Percentiles rank a stretch among this genome's conserved stretches.
Evolutionary conservation across 352 stramenopile species (phyloP).

Genomic region (Globisporangium recalcitrans): DNA sequence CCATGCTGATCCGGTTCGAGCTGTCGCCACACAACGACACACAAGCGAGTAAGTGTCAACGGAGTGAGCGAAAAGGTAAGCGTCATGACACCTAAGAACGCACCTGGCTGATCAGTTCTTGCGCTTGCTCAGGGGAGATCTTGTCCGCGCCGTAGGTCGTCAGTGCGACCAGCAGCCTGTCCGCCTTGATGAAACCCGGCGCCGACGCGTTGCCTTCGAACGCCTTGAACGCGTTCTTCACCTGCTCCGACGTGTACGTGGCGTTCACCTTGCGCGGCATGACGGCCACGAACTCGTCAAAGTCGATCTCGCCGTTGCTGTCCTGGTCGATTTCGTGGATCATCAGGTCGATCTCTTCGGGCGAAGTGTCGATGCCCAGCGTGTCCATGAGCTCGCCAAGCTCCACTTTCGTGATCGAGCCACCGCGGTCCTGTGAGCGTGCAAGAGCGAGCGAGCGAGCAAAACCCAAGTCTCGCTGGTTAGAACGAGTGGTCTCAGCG

Average conservation of each 20-base stretch:
- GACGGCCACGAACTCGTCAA: slow-evolving; percentile 93
- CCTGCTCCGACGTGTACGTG: slow-evolving; percentile 90
- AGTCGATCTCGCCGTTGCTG: slow-evolving; percentile 93
- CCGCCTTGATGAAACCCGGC: slow-evolving; percentile 78
- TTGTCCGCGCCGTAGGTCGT: slow-evolving; percentile 90
- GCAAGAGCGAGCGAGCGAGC: not conserved
- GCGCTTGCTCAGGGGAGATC: slow-evolving; percentile 86
- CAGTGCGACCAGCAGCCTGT: slow-evolving; percentile 80
- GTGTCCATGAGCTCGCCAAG: slow-evolving; percentile 93
- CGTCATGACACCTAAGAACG: not conserved
- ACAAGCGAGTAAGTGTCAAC: not conserved
- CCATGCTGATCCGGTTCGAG: slow-evolving; percentile 89
- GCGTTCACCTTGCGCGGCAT: slow-evolving; percentile 94
- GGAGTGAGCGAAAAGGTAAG: not conserved
- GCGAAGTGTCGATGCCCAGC: slow-evolving; percentile 89
- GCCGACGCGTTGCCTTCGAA: slow-evolving; percentile 64
- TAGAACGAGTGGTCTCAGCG: no score
- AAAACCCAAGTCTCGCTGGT: not conserved
- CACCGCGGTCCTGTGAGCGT: slow-evolving; percentile 80
- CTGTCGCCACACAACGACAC: slow-evolving; percentile 26
- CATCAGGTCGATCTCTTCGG: slow-evolving; percentile 93
- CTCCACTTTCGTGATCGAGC: slow-evolving; percentile 93
- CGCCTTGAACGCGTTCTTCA: slow-evolving; percentile 87
- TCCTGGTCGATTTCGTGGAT: slow-evolving; percentile 95
- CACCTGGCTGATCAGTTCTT: slow-evolving; percentile 89